A percentile compares a stretch with the other conserved stretches of the same genome.
phyloP scores from a whole-genome alignment of 805 yeast genomes.

The Soucietia sequanensis region DNA sequence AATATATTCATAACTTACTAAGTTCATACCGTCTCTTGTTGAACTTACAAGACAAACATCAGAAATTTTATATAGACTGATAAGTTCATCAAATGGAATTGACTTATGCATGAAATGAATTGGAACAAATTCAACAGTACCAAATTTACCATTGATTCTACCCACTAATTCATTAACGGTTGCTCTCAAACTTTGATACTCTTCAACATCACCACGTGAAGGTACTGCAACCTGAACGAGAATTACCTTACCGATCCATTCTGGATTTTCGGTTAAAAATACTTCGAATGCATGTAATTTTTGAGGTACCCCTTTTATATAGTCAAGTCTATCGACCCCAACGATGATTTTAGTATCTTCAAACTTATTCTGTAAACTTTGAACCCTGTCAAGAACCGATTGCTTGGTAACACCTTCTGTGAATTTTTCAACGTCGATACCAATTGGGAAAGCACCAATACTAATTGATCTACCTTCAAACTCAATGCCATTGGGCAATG shows the following conservation, averaged over 20 bases:
- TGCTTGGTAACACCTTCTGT: slow-evolving; percentile 68
- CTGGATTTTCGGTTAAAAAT: slow-evolving; percentile 88
- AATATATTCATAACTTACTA: slow-evolving; percentile 93
- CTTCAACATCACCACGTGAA: slow-evolving; percentile 96
- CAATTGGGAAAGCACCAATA: slow-evolving; percentile 98
- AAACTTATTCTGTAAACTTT: slow-evolving; percentile 56
- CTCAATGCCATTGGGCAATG: slow-evolving; percentile 88
- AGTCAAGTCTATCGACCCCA: slow-evolving; percentile 95
- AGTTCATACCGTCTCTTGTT: slow-evolving; percentile 98
- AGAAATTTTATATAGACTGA: slow-evolving; percentile 78
- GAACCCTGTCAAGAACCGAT: slow-evolving; percentile 64
- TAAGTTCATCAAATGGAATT: slow-evolving; percentile 86
- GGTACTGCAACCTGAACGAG: slow-evolving; percentile 97
- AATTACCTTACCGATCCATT: slow-evolving; percentile 97
- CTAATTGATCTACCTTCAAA: slow-evolving; percentile 72
- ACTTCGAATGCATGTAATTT: slow-evolving; percentile 95
- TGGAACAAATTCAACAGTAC: slow-evolving; percentile 96
- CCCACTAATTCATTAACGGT: slow-evolving; percentile 96
- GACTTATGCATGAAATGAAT: slow-evolving; percentile 95
- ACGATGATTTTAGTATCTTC: slow-evolving; percentile 85
- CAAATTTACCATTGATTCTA: slow-evolving; percentile 92
- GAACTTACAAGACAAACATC: slow-evolving; percentile 93
- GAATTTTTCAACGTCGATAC: slow-evolving; percentile 93
- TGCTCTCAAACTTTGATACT: slow-evolving; percentile 89
- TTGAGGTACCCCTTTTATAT: slow-evolving; percentile 97